These are phyloP conservation scores for Vitis amurensis DNA, from an alignment of 164 flowering plant genomes.

Conservation along the genomic window DNA sequence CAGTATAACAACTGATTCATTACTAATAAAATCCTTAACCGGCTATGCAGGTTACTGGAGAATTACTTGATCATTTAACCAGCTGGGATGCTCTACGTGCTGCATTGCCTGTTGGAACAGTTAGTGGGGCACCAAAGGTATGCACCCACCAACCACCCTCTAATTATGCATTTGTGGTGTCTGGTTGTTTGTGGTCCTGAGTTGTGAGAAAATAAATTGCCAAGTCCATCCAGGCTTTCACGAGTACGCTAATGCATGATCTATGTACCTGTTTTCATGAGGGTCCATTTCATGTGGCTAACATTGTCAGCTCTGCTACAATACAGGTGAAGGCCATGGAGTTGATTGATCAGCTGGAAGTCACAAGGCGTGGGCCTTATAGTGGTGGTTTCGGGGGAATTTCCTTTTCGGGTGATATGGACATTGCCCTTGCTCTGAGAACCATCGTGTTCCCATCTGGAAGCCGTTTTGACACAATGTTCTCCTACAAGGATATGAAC, in stretches of 20 bases:
- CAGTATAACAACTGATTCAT: background rate
- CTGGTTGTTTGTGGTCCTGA: background rate
- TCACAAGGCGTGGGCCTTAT: slow-evolving; percentile 81
- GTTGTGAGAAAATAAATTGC: background rate
- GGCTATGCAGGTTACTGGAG: slow-evolving; percentile 80
- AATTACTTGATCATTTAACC: slow-evolving; percentile 62
- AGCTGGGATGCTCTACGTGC: slow-evolving; percentile 95
- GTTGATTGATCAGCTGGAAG: slow-evolving; percentile 79
- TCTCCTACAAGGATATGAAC: slow-evolving; percentile 64
- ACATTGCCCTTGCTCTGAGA: slow-evolving; percentile 82
- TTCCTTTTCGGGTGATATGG: slow-evolving; percentile 85
- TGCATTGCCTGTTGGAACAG: slow-evolving; percentile 97
- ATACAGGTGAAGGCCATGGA: slow-evolving; percentile 94
- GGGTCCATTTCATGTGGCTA: background rate
- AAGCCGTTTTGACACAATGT: slow-evolving; percentile 70
- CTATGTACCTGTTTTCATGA: background rate
- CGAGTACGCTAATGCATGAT: background rate
- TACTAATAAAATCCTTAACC: no score
- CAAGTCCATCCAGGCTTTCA: background rate
- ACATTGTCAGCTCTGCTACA: background rate
- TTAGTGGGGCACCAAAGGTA: slow-evolving; percentile 99
- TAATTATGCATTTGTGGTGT: background rate
- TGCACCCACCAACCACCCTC: background rate
- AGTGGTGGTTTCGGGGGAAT: slow-evolving; percentile 94
- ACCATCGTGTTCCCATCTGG: slow-evolving; percentile 85